Evolutionary conservation across 2,329 filamentous ascomycete genomes (phyloP).

Genomic region (Berkeleyomyces rouxiae): DNA sequence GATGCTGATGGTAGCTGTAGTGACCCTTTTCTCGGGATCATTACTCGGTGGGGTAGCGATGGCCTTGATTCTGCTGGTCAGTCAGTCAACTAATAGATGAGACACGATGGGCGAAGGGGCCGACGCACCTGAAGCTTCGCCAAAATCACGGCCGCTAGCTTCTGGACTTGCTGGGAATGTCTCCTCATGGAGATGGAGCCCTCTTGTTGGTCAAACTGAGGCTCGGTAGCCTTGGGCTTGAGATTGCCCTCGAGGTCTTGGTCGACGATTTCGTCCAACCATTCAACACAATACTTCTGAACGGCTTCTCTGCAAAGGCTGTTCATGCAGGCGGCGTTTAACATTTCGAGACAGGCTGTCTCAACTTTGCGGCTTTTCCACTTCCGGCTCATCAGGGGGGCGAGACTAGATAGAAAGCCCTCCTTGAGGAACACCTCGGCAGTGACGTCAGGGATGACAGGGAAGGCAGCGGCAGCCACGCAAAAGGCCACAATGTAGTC

Average conservation of each 20-base stretch:
- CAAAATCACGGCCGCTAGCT: constrained; percentile 56
- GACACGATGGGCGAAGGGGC: constrained; percentile 10
- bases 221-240: constrained; percentile 25
- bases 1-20: constrained; percentile 41
- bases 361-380: constrained; percentile 78
- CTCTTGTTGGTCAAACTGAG: constrained; percentile 39
- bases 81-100: constrained; percentile 24
- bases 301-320: constrained; percentile 67
- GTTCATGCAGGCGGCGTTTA: constrained; percentile 85
- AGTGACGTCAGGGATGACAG: constrained; percentile 60
- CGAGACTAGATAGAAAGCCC: constrained; percentile 64
- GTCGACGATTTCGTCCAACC: constrained; percentile 71
- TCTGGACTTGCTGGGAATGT: constrained; percentile 45
- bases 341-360: constrained; percentile 69
- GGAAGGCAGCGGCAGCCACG: constrained; percentile 76
- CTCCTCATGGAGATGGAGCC: constrained; percentile 43
- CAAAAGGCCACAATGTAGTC: constrained; percentile 87
- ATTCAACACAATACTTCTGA: constrained; percentile 66
- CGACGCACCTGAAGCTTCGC: constrained; percentile 47
- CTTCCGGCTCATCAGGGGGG: constrained; percentile 58
- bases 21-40: constrained; percentile 28
- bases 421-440: constrained; percentile 72
- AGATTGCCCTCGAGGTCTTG: constrained; percentile 43
- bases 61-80: constrained; percentile 32
- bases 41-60: constrained; percentile 29